Evolutionary conservation across 805 yeast species (phyloP).

Genomic region (Maudiozyma pseudohumilis): DNA sequence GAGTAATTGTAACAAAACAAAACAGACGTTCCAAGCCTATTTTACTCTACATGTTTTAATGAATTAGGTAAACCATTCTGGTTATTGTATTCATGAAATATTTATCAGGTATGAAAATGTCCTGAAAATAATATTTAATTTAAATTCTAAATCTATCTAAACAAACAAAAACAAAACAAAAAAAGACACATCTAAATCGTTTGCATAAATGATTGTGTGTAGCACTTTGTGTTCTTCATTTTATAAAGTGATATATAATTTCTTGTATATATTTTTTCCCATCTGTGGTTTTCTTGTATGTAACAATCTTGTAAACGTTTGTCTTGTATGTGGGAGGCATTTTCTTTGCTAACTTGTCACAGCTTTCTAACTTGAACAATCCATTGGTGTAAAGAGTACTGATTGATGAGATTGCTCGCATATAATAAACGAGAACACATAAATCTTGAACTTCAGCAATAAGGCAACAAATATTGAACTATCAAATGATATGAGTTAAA

Average conservation of each 20-base stretch:
- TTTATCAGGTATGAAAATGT: no score
- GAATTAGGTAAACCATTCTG: no score
- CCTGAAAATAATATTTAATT: constrained; percentile 5
- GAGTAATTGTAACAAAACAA: no score
- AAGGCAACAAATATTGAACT: no score
- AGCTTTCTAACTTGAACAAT: neutral
- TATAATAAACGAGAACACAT: no score
- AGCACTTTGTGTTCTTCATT: neutral
- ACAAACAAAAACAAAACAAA: neutral
- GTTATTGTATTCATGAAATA: no score
- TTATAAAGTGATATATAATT: no score
- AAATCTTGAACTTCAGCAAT: no score
- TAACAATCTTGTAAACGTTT: neutral
- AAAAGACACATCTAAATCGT: constrained; percentile 9
- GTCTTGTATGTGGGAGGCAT: neutral
- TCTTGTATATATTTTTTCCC: no score
- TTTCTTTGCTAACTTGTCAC: no score
- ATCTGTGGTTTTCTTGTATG: no score
- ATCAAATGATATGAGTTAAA: neutral
- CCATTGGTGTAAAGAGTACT: neutral
- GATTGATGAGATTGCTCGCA: no score
- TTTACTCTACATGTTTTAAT: neutral
- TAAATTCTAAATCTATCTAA: constrained; percentile 1
- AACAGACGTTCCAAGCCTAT: neutral
- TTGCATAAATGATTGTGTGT: constrained; percentile 20